phyloP scores from a whole-genome alignment of 2,329 filamentous ascomycete species.

The Decorospora gaudefroyi region DNA sequence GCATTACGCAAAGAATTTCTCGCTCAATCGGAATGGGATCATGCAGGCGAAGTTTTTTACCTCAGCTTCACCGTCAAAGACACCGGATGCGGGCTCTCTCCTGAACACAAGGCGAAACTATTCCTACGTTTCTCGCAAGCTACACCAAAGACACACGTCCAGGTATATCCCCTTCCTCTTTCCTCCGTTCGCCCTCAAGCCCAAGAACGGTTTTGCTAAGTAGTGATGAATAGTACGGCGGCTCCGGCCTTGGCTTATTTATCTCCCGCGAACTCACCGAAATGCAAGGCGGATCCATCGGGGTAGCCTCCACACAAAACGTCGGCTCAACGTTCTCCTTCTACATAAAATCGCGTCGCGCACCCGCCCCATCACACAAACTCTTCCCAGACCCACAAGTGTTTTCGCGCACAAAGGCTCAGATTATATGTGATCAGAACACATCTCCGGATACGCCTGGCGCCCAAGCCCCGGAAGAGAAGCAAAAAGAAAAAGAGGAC shows the following conservation, averaged over 20 bases:
- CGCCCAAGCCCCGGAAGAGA: background rate
- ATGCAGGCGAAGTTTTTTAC: slow-evolving; percentile 14
- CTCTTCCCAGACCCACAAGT: background rate
- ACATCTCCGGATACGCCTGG: background rate
- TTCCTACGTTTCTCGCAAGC: slow-evolving; percentile 37
- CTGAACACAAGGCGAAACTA: slow-evolving; percentile 17
- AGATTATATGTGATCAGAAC: slow-evolving; percentile 1
- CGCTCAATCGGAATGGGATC: slow-evolving; percentile 2
- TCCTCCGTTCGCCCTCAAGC: slow-evolving; percentile 13
- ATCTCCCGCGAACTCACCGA: slow-evolving; percentile 35
- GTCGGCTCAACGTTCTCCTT: slow-evolving; percentile 34
- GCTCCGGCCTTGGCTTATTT: slow-evolving; percentile 29
- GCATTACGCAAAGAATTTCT: slow-evolving; percentile 5
- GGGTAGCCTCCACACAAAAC: slow-evolving; percentile 24
- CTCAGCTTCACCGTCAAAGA: slow-evolving; percentile 14
- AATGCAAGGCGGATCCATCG: slow-evolving; percentile 35
- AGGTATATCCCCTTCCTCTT: slow-evolving; percentile 4
- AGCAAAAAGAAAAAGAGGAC: background rate
- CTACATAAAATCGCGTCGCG: slow-evolving; percentile 25
- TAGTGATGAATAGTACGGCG: slow-evolving; percentile 32
- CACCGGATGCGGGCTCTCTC: slow-evolving; percentile 12
- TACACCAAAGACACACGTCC: slow-evolving; percentile 30
- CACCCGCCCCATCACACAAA: background rate
- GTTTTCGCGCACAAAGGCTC: background rate
- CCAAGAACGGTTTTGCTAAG: slow-evolving; percentile 6